Conservation (phyloP, 192 early-diverging fungal species). For the Coemansia sp. region DNA sequence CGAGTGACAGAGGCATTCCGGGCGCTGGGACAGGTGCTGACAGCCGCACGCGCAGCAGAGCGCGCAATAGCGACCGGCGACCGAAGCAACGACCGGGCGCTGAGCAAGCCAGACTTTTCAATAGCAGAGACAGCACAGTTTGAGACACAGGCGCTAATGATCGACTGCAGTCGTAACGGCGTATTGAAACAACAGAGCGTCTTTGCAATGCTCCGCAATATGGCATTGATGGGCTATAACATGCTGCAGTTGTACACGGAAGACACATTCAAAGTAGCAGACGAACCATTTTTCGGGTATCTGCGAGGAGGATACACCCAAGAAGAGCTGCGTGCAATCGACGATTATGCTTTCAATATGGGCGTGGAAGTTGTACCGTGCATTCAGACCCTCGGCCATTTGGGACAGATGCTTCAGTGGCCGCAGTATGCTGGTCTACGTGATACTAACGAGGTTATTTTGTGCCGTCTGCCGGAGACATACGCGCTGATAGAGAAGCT, state of each 20-base stretch:
- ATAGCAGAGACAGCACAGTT: slow-evolving; percentile 67
- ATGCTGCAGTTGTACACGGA: slow-evolving; percentile 90
- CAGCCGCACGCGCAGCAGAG: slow-evolving; percentile 55
- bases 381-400: slow-evolving; percentile 87
- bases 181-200: slow-evolving; percentile 65
- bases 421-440: slow-evolving; percentile 71
- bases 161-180: slow-evolving; percentile 84
- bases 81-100: slow-evolving; percentile 6
- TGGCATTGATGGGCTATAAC: slow-evolving; percentile 84
- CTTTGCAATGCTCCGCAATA: slow-evolving; percentile 66
- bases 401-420: slow-evolving; percentile 91
- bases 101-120: slow-evolving; percentile 39
- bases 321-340: slow-evolving; percentile 69
- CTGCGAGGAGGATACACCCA: slow-evolving; percentile 70
- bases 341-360: slow-evolving; percentile 71
- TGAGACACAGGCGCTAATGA: slow-evolving; percentile 74
- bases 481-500: slow-evolving; percentile 78
- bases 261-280: slow-evolving; percentile 75
- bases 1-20: slow-evolving; percentile 61
- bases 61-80: slow-evolving; percentile 14
- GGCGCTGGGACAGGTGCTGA: slow-evolving; percentile 66
- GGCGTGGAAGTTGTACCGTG: slow-evolving; percentile 87
- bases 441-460: slow-evolving; percentile 79
- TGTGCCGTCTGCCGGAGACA: slow-evolving; percentile 70
- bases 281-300: slow-evolving; percentile 74